Percentiles rank a stretch among this genome's conserved stretches.
These are phyloP conservation scores for Malassezia restricta DNA, from an alignment of 1,284 basidiomycete species.

Conservation along the genomic window DNA sequence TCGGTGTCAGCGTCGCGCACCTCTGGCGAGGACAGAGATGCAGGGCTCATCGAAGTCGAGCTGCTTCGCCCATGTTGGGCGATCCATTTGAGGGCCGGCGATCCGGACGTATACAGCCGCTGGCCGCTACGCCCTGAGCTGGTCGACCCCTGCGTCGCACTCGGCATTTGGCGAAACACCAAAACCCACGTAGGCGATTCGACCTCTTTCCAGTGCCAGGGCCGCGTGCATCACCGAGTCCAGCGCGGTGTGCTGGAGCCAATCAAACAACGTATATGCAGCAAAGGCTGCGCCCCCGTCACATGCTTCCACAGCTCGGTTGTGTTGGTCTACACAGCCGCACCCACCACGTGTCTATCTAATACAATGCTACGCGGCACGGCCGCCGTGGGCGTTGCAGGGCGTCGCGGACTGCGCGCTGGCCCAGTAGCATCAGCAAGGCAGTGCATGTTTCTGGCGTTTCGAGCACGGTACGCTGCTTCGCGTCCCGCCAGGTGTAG, in stretches of 20 bases:
- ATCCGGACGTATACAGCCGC: background rate
- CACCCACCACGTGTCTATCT: background rate
- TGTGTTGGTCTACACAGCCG: background rate
- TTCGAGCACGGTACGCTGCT: conserved; percentile 34
- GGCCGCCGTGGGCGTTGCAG: background rate
- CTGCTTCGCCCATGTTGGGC: background rate
- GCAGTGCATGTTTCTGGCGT: conserved; percentile 36
- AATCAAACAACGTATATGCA: background rate
- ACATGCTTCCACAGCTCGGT: background rate
- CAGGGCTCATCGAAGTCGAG: background rate
- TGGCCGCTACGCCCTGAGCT: background rate
- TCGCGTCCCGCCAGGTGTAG: conserved; percentile 34
- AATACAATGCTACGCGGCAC: conserved; percentile 6
- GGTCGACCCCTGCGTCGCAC: background rate
- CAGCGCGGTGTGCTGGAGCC: background rate
- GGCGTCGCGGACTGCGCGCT: background rate
- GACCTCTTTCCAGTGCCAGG: too few relatives aligned
- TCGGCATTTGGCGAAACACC: background rate
- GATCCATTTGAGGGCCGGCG: conserved; percentile 11
- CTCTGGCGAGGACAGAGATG: background rate
- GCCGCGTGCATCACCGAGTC: background rate
- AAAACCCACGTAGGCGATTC: background rate
- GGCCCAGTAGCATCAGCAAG: conserved; percentile 23
- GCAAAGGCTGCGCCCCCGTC: background rate
- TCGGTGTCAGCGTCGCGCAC: too few relatives aligned